These are phyloP conservation scores for Yamadazyma olivae DNA, from an alignment of 805 yeast genomes.

Conservation along the genomic window DNA sequence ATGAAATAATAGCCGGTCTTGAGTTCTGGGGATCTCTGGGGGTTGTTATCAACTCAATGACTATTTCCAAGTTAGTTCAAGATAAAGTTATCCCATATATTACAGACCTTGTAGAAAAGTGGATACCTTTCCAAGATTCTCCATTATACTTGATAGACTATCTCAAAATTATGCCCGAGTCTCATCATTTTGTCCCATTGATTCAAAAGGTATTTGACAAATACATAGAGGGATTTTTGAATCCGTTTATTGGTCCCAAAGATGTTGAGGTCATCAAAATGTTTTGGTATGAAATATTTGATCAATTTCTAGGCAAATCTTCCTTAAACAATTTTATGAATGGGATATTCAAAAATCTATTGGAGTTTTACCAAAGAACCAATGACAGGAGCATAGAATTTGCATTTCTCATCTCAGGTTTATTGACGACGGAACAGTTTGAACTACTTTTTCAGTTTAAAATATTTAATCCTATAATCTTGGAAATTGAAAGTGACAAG, in stretches of 20 bases:
- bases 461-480: conserved; percentile 38
- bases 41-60: conserved; percentile 12
- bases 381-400: neutral
- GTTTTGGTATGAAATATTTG: conserved; percentile 9
- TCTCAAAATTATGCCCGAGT: conserved; percentile 12
- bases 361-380: conserved; percentile 1
- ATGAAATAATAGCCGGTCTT: conserved; percentile 10
- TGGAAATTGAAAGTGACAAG: neutral
- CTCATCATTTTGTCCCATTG: conserved; percentile 3
- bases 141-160: conserved; percentile 20
- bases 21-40: conserved; percentile 16
- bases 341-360: conserved; percentile 1
- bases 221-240: conserved; percentile 6
- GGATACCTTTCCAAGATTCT: conserved; percentile 15
- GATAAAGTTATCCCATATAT: conserved; percentile 20
- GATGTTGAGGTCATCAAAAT: conserved; percentile 3
- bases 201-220: conserved; percentile 9
- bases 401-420: neutral
- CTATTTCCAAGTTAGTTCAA: conserved; percentile 10
- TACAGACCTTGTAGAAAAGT: conserved; percentile 7
- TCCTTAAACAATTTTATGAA: neutral
- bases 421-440: conserved; percentile 4
- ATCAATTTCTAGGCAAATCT: conserved; percentile 4
- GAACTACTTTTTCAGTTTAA: conserved; percentile 25
- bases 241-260: neutral